Conservation (phyloP, 2,329 filamentous ascomycete species). For the Zymoseptoria passerinii region DNA sequence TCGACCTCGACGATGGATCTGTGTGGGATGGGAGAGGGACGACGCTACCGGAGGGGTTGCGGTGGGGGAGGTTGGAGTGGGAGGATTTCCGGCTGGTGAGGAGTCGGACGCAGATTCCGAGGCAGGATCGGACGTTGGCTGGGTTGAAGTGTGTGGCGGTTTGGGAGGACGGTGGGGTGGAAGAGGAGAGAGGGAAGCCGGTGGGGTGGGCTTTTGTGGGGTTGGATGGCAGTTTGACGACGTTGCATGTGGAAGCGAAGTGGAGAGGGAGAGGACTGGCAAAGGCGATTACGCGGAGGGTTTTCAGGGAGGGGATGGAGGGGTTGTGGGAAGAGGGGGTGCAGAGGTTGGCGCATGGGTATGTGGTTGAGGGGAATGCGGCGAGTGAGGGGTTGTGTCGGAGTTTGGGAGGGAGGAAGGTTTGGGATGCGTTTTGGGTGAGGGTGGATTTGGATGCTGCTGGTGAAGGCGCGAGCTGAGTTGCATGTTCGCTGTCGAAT, state of each 20-base stretch:
- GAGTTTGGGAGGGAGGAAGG: conserved; percentile 49
- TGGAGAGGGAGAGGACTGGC: conserved; percentile 57
- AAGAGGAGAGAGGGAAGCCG: conserved; percentile 35
- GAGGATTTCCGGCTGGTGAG: conserved; percentile 51
- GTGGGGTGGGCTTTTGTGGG: conserved; percentile 60
- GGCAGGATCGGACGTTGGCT: conserved; percentile 42
- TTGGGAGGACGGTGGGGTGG: conserved; percentile 25
- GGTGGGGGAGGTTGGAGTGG: conserved; percentile 47
- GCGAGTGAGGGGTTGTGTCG: conserved; percentile 55
- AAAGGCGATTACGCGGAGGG: conserved; percentile 50
- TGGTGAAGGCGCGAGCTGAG: background rate
- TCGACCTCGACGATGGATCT: conserved; percentile 13
- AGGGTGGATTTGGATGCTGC: conserved; percentile 34
- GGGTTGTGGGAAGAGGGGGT: conserved; percentile 27
- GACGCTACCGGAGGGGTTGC: conserved; percentile 41
- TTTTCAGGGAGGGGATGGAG: conserved; percentile 47
- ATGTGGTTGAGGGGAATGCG: conserved; percentile 54
- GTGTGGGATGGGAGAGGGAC: background rate
- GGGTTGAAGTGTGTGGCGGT: conserved; percentile 33
- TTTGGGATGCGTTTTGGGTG: conserved; percentile 54
- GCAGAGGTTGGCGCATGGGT: conserved; percentile 52
- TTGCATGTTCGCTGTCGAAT: background rate
- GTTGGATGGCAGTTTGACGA: conserved; percentile 53
- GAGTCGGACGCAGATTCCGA: conserved; percentile 48
- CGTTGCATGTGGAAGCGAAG: conserved; percentile 51